Evolutionary conservation across 1,284 basidiomycete species (phyloP).

Genomic region (Polyporus tsugae): DNA sequence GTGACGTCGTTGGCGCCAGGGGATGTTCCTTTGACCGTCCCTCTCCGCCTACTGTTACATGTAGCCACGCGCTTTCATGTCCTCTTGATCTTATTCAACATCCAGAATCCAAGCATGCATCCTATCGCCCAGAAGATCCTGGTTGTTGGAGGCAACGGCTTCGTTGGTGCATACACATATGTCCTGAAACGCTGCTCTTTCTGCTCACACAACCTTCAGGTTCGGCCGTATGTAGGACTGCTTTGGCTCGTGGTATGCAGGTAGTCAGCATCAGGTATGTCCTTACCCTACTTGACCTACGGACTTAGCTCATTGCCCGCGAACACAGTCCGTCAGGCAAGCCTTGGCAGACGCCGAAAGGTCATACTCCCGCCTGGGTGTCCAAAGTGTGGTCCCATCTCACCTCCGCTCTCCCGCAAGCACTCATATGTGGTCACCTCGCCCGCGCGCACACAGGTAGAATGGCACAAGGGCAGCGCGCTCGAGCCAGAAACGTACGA

Average conservation of each 20-base stretch:
- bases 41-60: background rate
- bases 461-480: slow-evolving; percentile 85
- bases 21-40: background rate
- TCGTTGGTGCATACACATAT: slow-evolving; percentile 71
- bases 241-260: slow-evolving; percentile 83
- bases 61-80: background rate
- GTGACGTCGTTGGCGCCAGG: slow-evolving; percentile 5
- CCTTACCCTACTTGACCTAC: slow-evolving; percentile 11
- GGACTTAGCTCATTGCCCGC: slow-evolving; percentile 2
- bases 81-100: background rate
- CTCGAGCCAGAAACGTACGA: slow-evolving; percentile 80
- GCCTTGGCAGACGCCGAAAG: slow-evolving; percentile 88
- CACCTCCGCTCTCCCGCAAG: slow-evolving; percentile 19
- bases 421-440: background rate
- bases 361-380: slow-evolving; percentile 90
- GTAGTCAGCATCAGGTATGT: slow-evolving; percentile 89
- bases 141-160: slow-evolving; percentile 95
- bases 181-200: background rate
- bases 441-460: slow-evolving; percentile 61
- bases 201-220: slow-evolving; percentile 55
- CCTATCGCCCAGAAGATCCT: slow-evolving; percentile 68
- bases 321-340: slow-evolving; percentile 79
- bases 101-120: slow-evolving; percentile 30
- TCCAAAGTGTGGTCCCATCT: slow-evolving; percentile 57
- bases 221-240: slow-evolving; percentile 90